phyloP scores from a whole-genome alignment of 2,329 filamentous ascomycete species.

The Nemania diffusa region DNA sequence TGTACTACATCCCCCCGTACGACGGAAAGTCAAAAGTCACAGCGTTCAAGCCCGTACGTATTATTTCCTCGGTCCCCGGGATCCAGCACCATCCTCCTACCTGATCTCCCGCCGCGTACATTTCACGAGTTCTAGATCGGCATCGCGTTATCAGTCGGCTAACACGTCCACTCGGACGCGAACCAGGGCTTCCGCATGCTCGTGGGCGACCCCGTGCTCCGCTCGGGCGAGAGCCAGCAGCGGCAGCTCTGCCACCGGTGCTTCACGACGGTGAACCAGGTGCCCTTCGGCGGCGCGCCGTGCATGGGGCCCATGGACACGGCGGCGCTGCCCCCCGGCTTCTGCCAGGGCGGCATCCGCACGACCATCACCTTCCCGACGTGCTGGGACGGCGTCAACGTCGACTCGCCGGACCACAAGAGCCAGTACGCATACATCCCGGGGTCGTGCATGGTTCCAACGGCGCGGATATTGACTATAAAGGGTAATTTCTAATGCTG shows the following conservation, averaged over 20 bases:
- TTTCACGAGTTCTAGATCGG: too few relatives aligned
- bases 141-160: too few relatives aligned
- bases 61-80: too few relatives aligned
- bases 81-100: too few relatives aligned
- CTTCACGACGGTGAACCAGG: constrained; percentile 8
- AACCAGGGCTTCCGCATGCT: constrained; percentile 57
- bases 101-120: too few relatives aligned
- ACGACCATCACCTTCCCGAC: constrained; percentile 12
- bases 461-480: too few relatives aligned
- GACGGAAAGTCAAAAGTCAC: constrained; percentile 52
- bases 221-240: constrained; percentile 51
- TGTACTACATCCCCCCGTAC: constrained; percentile 55
- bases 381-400: constrained; percentile 63
- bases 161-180: too few relatives aligned
- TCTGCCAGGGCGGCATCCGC: constrained; percentile 13
- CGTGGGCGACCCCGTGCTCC: constrained; percentile 52
- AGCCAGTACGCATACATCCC: constrained; percentile 53
- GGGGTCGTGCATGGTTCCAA: too few relatives aligned
- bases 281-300: constrained; percentile 19
- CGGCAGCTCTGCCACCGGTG: constrained; percentile 53
- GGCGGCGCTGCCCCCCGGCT: background rate
- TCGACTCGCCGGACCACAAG: constrained; percentile 58
- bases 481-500: too few relatives aligned
- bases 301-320: background rate
- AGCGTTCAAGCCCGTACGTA: constrained; percentile 54